Base-by-base conservation (phyloP, 371 early-diverging fungal species). In the Dichotomocladium elegans region DNA sequence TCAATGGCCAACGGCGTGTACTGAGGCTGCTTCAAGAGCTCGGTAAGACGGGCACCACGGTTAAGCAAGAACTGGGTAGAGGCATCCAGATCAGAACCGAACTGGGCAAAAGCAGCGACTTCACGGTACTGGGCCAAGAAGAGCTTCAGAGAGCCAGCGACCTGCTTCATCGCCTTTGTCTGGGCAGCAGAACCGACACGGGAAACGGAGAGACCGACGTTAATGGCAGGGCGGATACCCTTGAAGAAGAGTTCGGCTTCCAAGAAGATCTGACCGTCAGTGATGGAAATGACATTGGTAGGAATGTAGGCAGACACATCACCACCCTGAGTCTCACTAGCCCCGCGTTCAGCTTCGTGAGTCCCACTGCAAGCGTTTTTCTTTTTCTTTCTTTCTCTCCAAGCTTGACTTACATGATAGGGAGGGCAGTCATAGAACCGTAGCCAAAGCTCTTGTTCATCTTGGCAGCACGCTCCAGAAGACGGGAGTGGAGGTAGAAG, bases 101-200 rank as follows among this genome's bases (percentile, higher is more conserved):
- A 96, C 81, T 96, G 96, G 70, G 96, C 94, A 70, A 96, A 95
- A 52, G 96, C 96, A 63, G 95, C 96, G 51, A 96, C 94, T 84
- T 95, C 96, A 90, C 96, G 95, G 89, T 94, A 94, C 79, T 95
- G 96, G 59, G 96, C 96, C 66, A 96, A 82, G 90, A 91, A 95
- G 64, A 96, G 90, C 87, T 96, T 96, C 57, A 96, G 82, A 64
- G 95, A 94, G 70, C 96, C 96, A 57, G 95, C 95, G 59, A 96
- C 95, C 79, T 96, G 95, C 83, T 93, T 93, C 96, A 96, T 96
- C 65, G 96, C 95, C 87, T 94, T 93, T 76, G 93, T 91, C 80
- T 96, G 96, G 61, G 96, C 96, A 66, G 95, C 94, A 68, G 94
- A 93, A 66, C 96, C 96, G 86, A 96, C 95, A 88, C 96, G 93